These are phyloP conservation scores for Yarrowia sp. DNA, from an alignment of 805 yeast species.

Conservation along the genomic window DNA sequence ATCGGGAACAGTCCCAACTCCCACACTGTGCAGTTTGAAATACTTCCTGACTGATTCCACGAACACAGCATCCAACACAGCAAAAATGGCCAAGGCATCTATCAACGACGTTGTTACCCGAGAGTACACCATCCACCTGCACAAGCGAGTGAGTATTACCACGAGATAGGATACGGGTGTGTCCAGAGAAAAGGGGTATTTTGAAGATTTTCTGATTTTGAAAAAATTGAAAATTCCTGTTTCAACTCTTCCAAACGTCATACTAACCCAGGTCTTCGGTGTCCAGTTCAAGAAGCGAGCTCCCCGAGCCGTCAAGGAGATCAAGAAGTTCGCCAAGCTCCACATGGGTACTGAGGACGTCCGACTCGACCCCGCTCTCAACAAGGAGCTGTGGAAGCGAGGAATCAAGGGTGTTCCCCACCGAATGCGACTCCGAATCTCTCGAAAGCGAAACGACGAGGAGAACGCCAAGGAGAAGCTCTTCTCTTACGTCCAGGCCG, in stretches of 20 bases:
- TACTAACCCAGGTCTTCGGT: conserved; percentile 74
- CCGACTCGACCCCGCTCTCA: conserved; percentile 97
- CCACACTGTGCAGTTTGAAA: conserved; percentile 15
- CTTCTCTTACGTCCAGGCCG: conserved; percentile 98
- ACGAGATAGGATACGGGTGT: background rate
- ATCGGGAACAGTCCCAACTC: background rate
- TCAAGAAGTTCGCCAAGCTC: conserved; percentile 96
- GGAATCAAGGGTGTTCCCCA: conserved; percentile 98
- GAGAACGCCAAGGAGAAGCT: conserved; percentile 98
- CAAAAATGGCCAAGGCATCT: conserved; percentile 62
- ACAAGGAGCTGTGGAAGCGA: conserved; percentile 98
- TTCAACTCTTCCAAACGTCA: too few relatives aligned
- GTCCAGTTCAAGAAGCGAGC: conserved; percentile 99
- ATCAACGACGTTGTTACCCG: conserved; percentile 99
- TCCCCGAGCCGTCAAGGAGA: conserved; percentile 99
- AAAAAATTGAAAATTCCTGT: too few relatives aligned
- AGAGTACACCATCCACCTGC: conserved; percentile 99
- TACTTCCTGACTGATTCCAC: conserved; percentile 21
- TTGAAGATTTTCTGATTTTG: too few relatives aligned
- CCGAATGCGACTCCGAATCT: conserved; percentile 98
- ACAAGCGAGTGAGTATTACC: conserved; percentile 84
- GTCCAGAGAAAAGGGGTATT: too few relatives aligned
- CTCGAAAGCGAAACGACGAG: conserved; percentile 99
- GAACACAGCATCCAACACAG: conserved; percentile 28
- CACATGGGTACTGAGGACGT: conserved; percentile 99